Evolutionary conservation across 306 rosid genomes (phyloP), one percentile per base, ranked within the genome.

Genomic region (Abrus pulchellus): DNA sequence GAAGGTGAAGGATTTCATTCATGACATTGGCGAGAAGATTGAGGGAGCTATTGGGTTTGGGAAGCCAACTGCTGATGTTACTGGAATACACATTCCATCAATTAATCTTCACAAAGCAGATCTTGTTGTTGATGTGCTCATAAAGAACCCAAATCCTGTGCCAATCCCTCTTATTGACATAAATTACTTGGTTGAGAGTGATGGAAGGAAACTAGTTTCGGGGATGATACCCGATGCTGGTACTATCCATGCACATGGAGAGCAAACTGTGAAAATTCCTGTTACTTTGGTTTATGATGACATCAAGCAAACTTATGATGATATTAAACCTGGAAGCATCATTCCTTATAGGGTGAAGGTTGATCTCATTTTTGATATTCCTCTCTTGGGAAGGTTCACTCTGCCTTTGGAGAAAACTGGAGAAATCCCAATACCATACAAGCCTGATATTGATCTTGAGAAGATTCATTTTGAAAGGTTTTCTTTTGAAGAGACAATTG

Each of bases 151-250:
- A 0, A 96, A 93, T 77, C 98, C 98, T 0, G 92, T 96, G 14
- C 99, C 99, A 3, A 93, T 96, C 66, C 99, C 99, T 57, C 80
- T 96, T 9, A 72, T 90, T 71, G 98, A 96, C 87, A 90, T 96
- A 2, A 63, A 93, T 59, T 96, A 96, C 80, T 83, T 96, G 86
- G 73, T 96, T 66, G 99, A 92, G 75, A 96, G 98, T 81, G 92
- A 89, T 79, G 97, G 94, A 40, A 90, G 98, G 88, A 96, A 96
- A 47, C 88, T 96, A 2, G 80, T 96, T 69, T 93, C 98, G 0
- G 99, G 99, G 1, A 66, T 96, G 87, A 96, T 96, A 57, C 99
- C 99, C 0, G 99, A 96, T 81, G 91, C 98, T 1, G 99, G 99
- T 38, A 93, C 99, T 5, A 86, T 96, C 84, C 87, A 45, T 47